phyloP scores from a whole-genome alignment of 179 eudicot genomes.

The Silene noctiflora region DNA sequence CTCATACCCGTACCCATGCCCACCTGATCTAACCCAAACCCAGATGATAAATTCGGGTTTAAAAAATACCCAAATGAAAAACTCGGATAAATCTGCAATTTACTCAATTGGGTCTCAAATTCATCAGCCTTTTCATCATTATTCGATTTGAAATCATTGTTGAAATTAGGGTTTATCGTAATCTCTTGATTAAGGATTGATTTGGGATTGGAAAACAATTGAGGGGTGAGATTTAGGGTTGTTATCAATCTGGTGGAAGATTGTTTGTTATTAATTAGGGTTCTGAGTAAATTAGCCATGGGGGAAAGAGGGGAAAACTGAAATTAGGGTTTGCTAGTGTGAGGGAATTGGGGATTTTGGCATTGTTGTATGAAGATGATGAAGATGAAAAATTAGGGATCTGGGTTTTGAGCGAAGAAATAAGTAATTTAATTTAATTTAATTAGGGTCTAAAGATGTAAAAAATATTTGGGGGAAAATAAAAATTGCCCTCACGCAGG shows the following conservation, averaged over 20 bases:
- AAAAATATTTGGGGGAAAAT: neutral
- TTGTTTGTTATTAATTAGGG: slow-evolving; percentile 20
- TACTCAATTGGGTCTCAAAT: slow-evolving; percentile 17
- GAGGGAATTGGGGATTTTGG: neutral
- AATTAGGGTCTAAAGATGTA: neutral
- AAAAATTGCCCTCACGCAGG: slow-evolving; percentile 51
- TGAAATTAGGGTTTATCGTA: slow-evolving; percentile 22
- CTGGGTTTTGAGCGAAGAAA: neutral
- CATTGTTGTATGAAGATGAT: neutral
- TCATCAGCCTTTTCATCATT: neutral
- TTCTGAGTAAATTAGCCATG: slow-evolving; percentile 30
- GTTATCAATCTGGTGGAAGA: slow-evolving; percentile 17
- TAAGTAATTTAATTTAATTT: neutral
- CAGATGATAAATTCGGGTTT: slow-evolving; percentile 26
- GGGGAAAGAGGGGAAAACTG: neutral
- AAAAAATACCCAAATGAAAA: slow-evolving; percentile 36
- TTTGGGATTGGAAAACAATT: slow-evolving; percentile 5
- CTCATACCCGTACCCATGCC: too few species aligned
- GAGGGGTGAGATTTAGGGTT: slow-evolving; percentile 25
- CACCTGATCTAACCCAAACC: slow-evolving; percentile 18
- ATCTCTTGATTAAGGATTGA: slow-evolving; percentile 18
- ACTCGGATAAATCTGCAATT: slow-evolving; percentile 36
- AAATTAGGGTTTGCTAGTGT: slow-evolving; percentile 15
- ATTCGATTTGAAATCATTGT: slow-evolving; percentile 11
- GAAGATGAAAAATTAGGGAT: neutral